Percentiles rank a stretch among this genome's conserved stretches.
Conservation (phyloP, 768 basidiomycete species). For the Psilocybe subaeruginosa region DNA sequence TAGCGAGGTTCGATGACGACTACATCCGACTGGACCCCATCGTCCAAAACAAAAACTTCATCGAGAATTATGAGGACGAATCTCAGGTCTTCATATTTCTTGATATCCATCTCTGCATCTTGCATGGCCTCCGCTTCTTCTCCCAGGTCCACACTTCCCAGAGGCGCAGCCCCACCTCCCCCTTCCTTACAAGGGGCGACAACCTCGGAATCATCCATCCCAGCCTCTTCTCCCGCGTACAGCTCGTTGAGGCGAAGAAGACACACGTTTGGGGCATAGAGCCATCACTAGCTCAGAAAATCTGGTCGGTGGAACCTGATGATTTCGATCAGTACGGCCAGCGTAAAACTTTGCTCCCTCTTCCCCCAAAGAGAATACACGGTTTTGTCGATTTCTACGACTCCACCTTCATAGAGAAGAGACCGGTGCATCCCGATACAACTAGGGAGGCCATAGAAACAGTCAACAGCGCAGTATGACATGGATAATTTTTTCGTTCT, state of each 20-base stretch:
- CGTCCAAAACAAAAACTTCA: constrained; percentile 16
- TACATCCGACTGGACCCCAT: constrained; percentile 22
- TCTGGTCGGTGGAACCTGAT: not conserved
- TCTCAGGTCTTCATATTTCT: constrained; percentile 23
- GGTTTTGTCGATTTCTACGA: constrained; percentile 6
- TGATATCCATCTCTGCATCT: constrained; percentile 15
- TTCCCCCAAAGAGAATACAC: not conserved
- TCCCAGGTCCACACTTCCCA: constrained; percentile 14
- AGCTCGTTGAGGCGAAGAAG: constrained; percentile 13
- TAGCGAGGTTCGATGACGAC: constrained; percentile 19
- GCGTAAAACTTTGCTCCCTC: constrained; percentile 3
- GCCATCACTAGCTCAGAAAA: not conserved
- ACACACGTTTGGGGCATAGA: constrained; percentile 19
- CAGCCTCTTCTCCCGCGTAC: constrained; percentile 14
- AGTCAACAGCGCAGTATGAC: not conserved
- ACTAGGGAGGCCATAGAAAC: constrained; percentile 6
- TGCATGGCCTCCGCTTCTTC: constrained; percentile 22
- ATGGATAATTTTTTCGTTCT: not conserved
- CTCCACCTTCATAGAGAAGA: not conserved
- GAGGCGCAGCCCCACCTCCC: constrained; percentile 4
- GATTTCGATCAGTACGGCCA: constrained; percentile 4
- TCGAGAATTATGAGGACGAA: constrained; percentile 16
- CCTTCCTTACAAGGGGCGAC: constrained; percentile 22
- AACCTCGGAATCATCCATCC: constrained; percentile 21
- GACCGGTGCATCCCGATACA: constrained; percentile 4